A percentile compares a stretch with the other conserved stretches of the same genome.
Conservation (phyloP, 73 alveolate genomes). For the Paramecium biaurelia region DNA sequence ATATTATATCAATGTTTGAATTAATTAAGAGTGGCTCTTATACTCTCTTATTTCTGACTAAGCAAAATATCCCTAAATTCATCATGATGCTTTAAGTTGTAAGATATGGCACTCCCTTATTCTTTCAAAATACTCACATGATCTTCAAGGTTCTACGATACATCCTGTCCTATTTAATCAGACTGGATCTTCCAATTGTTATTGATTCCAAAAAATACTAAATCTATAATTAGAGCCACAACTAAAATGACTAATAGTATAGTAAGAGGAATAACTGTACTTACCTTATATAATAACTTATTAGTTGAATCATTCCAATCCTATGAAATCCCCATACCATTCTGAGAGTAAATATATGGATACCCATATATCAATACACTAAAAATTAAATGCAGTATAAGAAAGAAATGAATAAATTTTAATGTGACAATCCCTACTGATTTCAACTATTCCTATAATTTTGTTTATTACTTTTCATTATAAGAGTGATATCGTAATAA, state of each 20-base stretch:
- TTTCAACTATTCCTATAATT: not conserved
- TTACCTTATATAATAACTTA: not conserved
- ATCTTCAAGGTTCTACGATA: not conserved
- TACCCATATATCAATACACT: not conserved
- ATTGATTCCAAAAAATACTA: not conserved
- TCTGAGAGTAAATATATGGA: not conserved
- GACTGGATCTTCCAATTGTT: not conserved
- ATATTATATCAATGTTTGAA: constrained; percentile 39
- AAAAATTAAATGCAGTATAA: not conserved
- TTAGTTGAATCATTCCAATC: not conserved
- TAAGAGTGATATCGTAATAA: constrained; percentile 16
- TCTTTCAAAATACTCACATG: not conserved
- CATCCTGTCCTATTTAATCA: not conserved
- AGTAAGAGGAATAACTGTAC: constrained; percentile 13
- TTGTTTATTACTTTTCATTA: not conserved
- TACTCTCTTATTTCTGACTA: constrained; percentile 37
- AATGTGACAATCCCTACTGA: not conserved
- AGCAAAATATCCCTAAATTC: not conserved
- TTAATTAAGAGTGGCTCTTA: constrained; percentile 28
- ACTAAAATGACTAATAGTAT: not conserved
- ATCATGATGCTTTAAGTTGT: constrained; percentile 15
- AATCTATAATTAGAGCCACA: not conserved
- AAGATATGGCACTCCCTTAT: not conserved
- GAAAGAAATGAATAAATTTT: not conserved
- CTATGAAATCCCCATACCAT: not conserved